Conservation (phyloP, 2,329 filamentous ascomycete species). For the Sarocladium brachiariae region DNA sequence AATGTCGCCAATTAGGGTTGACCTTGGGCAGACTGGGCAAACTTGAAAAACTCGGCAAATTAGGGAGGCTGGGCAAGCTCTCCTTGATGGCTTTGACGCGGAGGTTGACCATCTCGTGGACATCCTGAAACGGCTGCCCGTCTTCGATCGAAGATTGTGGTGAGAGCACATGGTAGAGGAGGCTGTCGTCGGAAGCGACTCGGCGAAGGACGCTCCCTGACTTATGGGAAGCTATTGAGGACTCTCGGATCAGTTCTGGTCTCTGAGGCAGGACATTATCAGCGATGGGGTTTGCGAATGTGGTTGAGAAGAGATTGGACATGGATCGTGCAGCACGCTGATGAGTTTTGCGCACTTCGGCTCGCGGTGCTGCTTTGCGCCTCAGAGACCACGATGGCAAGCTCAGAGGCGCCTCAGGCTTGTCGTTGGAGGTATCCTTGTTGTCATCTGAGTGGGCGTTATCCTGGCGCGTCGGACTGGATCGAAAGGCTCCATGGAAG, state of each 20-base stretch:
- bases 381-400: background rate
- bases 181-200: slow-evolving; percentile 58
- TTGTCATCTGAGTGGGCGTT: background rate
- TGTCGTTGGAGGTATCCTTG: background rate
- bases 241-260: background rate
- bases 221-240: background rate
- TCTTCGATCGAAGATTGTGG: slow-evolving; percentile 78
- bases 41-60: no score
- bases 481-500: slow-evolving; percentile 24
- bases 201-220: slow-evolving; percentile 17
- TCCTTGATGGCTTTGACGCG: slow-evolving; percentile 86
- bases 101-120: slow-evolving; percentile 80
- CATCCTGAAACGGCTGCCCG: slow-evolving; percentile 68
- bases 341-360: background rate
- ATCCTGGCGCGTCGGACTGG: background rate
- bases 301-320: background rate
- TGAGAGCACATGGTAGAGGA: slow-evolving; percentile 70
- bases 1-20: slow-evolving; percentile 25
- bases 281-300: background rate
- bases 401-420: background rate
- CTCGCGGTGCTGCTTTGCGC: background rate
- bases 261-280: background rate
- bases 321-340: background rate
- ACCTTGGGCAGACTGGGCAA: slow-evolving; percentile 49
- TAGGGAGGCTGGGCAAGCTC: slow-evolving; percentile 53